These are phyloP conservation scores for Wallacemonas collosoma DNA, from an alignment of 208 protist genomes.

Conservation along the genomic window DNA sequence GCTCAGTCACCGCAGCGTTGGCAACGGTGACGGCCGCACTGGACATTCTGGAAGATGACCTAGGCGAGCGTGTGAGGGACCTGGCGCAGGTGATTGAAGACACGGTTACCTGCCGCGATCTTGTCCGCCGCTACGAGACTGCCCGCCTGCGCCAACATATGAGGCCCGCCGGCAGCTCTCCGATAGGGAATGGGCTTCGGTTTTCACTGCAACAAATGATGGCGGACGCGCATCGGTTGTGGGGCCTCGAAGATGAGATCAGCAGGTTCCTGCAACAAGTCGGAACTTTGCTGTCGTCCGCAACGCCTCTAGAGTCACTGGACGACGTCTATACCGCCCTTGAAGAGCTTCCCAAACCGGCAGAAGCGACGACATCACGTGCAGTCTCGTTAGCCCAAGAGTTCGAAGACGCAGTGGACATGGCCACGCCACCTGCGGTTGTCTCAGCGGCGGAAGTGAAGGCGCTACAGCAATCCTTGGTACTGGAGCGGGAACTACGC, in stretches of 20 bases:
- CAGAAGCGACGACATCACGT: background rate
- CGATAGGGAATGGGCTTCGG: constrained; percentile 17
- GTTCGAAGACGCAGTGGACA: background rate
- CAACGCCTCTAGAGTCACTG: constrained; percentile 16
- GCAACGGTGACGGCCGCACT: background rate
- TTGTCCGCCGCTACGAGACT: background rate
- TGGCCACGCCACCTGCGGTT: background rate
- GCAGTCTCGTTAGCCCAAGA: constrained; percentile 3
- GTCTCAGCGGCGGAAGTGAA: constrained; percentile 1
- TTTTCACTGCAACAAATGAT: constrained; percentile 21
- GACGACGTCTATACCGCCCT: constrained; percentile 19
- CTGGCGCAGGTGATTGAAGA: background rate
- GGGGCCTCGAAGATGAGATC: constrained; percentile 18
- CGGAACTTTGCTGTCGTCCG: background rate
- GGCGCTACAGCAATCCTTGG: constrained; percentile 17
- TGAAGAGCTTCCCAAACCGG: background rate
- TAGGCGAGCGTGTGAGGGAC: background rate
- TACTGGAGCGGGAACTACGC: constrained; percentile 19
- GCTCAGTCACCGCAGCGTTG: too few species aligned
- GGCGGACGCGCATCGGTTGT: constrained; percentile 13
- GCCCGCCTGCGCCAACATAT: background rate
- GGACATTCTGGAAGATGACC: background rate
- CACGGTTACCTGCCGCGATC: background rate
- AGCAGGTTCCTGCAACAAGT: constrained; percentile 17
- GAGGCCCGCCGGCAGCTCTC: background rate